Conservation (phyloP, 768 basidiomycete genomes). For the Favolaschia claudopus region DNA sequence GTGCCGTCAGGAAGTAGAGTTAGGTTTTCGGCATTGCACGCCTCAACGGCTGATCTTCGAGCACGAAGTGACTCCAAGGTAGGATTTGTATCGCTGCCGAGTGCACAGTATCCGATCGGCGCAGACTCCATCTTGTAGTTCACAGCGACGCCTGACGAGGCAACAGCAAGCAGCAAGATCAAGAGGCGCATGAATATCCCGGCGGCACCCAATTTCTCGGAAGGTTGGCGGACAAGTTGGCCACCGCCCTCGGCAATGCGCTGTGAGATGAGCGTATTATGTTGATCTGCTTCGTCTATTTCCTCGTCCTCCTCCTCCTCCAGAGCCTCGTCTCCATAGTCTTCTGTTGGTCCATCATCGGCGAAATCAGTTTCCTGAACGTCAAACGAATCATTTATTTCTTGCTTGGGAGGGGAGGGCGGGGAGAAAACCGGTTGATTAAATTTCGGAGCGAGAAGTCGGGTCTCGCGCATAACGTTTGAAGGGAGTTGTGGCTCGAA, state of each 20-base stretch:
- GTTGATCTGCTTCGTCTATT: slow-evolving; percentile 34
- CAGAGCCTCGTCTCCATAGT: slow-evolving; percentile 23
- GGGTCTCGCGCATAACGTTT: slow-evolving; percentile 38
- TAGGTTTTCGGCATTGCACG: slow-evolving; percentile 64
- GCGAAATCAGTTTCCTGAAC: slow-evolving; percentile 21
- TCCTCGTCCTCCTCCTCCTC: slow-evolving; percentile 22
- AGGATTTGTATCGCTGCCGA: slow-evolving; percentile 65
- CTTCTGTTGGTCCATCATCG: slow-evolving; percentile 21
- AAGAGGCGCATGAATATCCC: slow-evolving; percentile 52
- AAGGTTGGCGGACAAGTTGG: slow-evolving; percentile 15
- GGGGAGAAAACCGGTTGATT: slow-evolving; percentile 19
- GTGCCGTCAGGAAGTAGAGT: slow-evolving; percentile 49
- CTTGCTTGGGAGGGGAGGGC: slow-evolving; percentile 32
- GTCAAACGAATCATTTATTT: slow-evolving; percentile 35
- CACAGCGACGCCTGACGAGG: slow-evolving; percentile 42
- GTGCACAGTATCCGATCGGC: slow-evolving; percentile 79
- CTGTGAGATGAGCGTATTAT: slow-evolving; percentile 40
- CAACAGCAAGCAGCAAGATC: slow-evolving; percentile 42
- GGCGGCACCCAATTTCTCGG: slow-evolving; percentile 27
- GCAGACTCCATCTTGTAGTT: slow-evolving; percentile 74
- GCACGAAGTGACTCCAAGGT: slow-evolving; percentile 57
- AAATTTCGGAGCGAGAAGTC: slow-evolving; percentile 29
- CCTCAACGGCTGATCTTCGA: slow-evolving; percentile 53
- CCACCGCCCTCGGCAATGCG: slow-evolving; percentile 45
- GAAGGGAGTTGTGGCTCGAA: slow-evolving; percentile 63